Evolutionary conservation across 345 rosid species (phyloP), one percentile per base, ranked within the genome.

Genomic region (Passiflora organensis): DNA sequence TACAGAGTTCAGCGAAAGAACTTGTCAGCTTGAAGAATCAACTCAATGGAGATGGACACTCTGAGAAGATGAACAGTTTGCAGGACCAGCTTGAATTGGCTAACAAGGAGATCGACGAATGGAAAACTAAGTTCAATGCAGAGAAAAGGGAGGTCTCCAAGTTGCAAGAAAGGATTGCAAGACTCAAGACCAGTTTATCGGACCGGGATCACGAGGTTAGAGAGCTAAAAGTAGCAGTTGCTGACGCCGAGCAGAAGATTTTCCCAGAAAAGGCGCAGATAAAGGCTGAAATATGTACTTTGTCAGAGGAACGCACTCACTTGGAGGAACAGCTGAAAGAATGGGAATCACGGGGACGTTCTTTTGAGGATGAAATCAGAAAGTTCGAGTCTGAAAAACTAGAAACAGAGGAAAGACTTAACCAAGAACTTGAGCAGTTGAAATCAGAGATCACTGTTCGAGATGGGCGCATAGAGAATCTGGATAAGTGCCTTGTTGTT

Each of bases 1-100:
- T 87, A 56, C 70, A 65, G 57, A 69, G 53, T 62, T 81, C 86
- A 4, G 82, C 75, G 67, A 76, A 62, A n/a, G 85, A 78, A 71
- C 80, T 78, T 16, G 66, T 69, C 15, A 51, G 60, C 28, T 64
- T 83, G 82, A 65, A 25, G 19, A 64, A 62, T 21, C 69, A 56
- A 41, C 37, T 66, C 39, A 65, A 51, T 10, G 49, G 23, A 4
- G 53, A 54, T 17, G 20, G 43, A 12, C 15, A 48, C 1, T 37
- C 64, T 12, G 58, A 56, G n/a, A 68, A 57, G 21, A 22, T 43
- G 18, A 43, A 14, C 48, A 58, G 25, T 37, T 69, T 71, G 54
- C 58, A 62, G 48, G 70, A 55, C 18, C 71, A 74, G 36, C 76
- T 70, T 44, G 56, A 55, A 10, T 28, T 58, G 63, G 66, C 69